Percentiles rank a stretch among this genome's conserved stretches.
Conservation (phyloP, 1,284 basidiomycete genomes). For the Agroathelia rolfsii region DNA sequence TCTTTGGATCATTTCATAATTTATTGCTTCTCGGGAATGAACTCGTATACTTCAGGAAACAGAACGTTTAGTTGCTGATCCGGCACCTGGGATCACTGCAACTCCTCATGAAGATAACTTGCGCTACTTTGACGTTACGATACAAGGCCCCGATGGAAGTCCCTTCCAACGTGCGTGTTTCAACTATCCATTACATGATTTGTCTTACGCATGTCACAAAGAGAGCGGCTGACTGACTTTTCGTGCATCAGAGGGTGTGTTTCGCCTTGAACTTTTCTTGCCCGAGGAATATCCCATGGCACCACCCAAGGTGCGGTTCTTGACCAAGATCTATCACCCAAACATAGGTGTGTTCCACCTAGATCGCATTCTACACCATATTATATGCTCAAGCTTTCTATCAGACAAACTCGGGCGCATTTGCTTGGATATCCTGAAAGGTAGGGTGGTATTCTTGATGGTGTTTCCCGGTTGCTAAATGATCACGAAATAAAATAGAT, state of each 20-base stretch:
- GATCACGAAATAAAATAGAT: conserved; percentile 38
- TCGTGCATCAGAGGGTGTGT: conserved; percentile 67
- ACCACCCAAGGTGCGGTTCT: conserved; percentile 95
- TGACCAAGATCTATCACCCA: conserved; percentile 99
- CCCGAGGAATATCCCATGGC: conserved; percentile 99
- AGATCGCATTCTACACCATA: conserved; percentile 2
- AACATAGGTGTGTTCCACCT: conserved; percentile 87
- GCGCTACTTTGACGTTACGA: conserved; percentile 97
- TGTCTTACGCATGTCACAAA: conserved; percentile 1
- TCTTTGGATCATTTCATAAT: conserved; percentile 6
- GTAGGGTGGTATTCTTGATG: conserved; percentile 28
- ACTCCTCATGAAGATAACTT: conserved; percentile 95
- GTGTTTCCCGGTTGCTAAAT: neutral
- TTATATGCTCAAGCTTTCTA: conserved; percentile 1
- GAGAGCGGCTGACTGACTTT: conserved; percentile 1
- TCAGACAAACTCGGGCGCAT: conserved; percentile 96
- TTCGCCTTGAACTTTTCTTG: conserved; percentile 93
- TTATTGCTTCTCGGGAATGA: conserved; percentile 4
- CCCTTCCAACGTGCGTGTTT: conserved; percentile 80
- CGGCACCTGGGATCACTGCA: conserved; percentile 92
- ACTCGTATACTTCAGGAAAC: conserved; percentile 64
- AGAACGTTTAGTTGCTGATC: conserved; percentile 90
- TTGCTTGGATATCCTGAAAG: conserved; percentile 96
- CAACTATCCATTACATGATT: conserved; percentile 4
- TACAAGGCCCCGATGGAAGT: conserved; percentile 88